A percentile compares a stretch with the other conserved stretches of the same genome.
phyloP scores from a whole-genome alignment of 2,329 filamentous ascomycete genomes.

The Nemania sp. region DNA sequence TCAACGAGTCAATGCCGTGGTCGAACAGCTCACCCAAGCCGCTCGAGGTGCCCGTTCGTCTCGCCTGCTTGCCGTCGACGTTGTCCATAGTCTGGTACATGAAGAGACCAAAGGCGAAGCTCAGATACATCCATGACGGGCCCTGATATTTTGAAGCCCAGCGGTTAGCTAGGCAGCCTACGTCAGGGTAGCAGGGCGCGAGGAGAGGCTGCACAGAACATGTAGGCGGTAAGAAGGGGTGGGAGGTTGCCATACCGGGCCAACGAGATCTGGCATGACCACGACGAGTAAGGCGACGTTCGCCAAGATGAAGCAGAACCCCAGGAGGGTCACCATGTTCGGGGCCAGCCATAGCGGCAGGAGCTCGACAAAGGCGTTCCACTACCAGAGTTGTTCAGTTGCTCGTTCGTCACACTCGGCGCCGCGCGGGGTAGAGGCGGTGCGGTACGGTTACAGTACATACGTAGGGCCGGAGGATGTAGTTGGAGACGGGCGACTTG shows the following conservation, averaged over 20 bases:
- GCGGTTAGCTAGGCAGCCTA: constrained; percentile 6
- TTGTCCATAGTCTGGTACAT: constrained; percentile 99
- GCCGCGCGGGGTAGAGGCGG: too few species aligned
- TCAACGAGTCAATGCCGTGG: constrained; percentile 96
- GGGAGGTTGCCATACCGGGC: constrained; percentile 68
- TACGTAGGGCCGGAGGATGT: constrained; percentile 95
- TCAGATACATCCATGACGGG: constrained; percentile 91
- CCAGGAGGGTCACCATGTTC: constrained; percentile 94
- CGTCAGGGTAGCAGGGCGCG: background rate
- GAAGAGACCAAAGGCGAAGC: constrained; percentile 93
- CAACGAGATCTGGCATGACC: constrained; percentile 86
- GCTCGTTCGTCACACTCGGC: constrained; percentile 5
- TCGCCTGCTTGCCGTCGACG: constrained; percentile 95
- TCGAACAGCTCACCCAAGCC: constrained; percentile 96
- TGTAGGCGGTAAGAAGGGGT: too few species aligned
- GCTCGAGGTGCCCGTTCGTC: constrained; percentile 92
- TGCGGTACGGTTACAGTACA: constrained; percentile 43
- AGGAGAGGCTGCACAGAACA: background rate
- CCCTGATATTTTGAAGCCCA: constrained; percentile 54
- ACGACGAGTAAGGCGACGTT: constrained; percentile 78
- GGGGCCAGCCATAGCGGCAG: constrained; percentile 95
- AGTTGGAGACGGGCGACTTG: constrained; percentile 90
- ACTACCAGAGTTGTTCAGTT: constrained; percentile 59
- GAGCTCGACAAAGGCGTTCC: constrained; percentile 93
- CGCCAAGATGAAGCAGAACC: constrained; percentile 89